Conservation (phyloP, 768 basidiomycete species). For the Boletus huronensis region DNA sequence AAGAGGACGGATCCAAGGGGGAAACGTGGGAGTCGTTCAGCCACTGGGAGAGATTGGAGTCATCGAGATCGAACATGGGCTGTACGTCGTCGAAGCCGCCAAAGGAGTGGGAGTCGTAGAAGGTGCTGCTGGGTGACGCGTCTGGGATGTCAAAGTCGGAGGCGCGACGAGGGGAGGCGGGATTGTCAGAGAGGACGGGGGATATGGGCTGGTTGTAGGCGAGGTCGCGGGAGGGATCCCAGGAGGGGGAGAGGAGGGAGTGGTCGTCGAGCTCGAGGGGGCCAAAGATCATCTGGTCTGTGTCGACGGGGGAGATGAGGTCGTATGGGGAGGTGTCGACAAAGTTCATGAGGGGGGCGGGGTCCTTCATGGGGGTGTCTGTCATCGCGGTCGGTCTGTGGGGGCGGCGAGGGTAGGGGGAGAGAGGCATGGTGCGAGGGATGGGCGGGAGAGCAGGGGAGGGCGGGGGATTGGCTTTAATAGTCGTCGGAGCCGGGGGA, state of each 20-base stretch:
- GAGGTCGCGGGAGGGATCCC: conserved; percentile 33
- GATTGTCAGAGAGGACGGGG: conserved; percentile 37
- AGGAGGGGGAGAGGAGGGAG: conserved; percentile 26
- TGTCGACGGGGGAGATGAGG: conserved; percentile 31
- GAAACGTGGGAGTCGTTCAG: conserved; percentile 55
- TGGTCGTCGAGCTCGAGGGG: conserved; percentile 33
- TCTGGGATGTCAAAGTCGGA: conserved; percentile 41
- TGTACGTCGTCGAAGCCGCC: conserved; percentile 32
- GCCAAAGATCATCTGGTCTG: conserved; percentile 35
- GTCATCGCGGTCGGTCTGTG: conserved; percentile 17
- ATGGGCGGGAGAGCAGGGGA: conserved; percentile 24
- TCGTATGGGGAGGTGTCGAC: conserved; percentile 44
- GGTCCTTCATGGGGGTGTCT: conserved; percentile 30
- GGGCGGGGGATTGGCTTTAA: conserved; percentile 31
- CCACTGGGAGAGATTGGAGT: conserved; percentile 52
- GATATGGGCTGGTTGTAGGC: conserved; percentile 40
- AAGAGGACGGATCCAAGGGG: conserved; percentile 34
- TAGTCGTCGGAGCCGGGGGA: conserved; percentile 36
- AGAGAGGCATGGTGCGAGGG: conserved; percentile 41
- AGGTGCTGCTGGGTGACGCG: conserved; percentile 37
- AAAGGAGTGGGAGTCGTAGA: conserved; percentile 33
- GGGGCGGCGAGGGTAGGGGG: conserved; percentile 36
- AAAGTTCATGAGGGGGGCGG: conserved; percentile 29
- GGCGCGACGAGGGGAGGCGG: conserved; percentile 38
- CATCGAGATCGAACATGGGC: conserved; percentile 39